Percentiles rank a stretch among this genome's conserved stretches.
Conservation (phyloP, 2,329 filamentous ascomycete species). For the Penicillium sp. region DNA sequence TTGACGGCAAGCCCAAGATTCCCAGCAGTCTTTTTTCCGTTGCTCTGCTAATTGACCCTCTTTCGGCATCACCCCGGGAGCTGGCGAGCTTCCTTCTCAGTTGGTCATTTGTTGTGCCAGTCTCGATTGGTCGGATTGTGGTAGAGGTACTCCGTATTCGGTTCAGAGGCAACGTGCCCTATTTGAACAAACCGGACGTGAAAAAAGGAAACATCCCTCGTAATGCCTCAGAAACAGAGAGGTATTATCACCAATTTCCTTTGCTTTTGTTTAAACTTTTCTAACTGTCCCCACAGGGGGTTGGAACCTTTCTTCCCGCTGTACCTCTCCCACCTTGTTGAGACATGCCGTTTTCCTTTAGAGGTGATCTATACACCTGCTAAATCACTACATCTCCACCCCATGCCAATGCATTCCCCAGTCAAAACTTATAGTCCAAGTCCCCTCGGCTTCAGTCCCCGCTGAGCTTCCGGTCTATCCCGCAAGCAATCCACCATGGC, state of each 20-base stretch:
- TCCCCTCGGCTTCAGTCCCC: not conserved
- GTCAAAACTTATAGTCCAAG: not conserved
- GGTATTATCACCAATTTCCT: not conserved
- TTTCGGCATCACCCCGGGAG: too few species aligned
- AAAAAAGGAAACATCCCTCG: not conserved
- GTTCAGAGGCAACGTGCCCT: not conserved
- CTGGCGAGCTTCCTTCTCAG: not conserved
- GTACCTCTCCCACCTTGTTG: not conserved
- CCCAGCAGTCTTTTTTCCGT: too few species aligned
- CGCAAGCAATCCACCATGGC: not conserved
- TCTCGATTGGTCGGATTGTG: not conserved
- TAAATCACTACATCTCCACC: not conserved
- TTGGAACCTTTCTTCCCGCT: not conserved
- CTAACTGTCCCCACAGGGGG: not conserved
- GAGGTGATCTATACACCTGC: not conserved
- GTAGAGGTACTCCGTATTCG: not conserved
- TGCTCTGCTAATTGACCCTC: too few species aligned
- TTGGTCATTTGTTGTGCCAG: not conserved
- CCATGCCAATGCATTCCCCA: not conserved
- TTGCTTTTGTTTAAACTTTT: not conserved
- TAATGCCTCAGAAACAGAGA: not conserved
- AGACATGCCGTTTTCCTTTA: not conserved
- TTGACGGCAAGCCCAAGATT: too few species aligned
- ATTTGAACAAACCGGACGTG: not conserved
- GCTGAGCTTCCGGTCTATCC: not conserved